phyloP scores from a whole-genome alignment of 1,284 basidiomycete species.

The Fomitopsis betulina region DNA sequence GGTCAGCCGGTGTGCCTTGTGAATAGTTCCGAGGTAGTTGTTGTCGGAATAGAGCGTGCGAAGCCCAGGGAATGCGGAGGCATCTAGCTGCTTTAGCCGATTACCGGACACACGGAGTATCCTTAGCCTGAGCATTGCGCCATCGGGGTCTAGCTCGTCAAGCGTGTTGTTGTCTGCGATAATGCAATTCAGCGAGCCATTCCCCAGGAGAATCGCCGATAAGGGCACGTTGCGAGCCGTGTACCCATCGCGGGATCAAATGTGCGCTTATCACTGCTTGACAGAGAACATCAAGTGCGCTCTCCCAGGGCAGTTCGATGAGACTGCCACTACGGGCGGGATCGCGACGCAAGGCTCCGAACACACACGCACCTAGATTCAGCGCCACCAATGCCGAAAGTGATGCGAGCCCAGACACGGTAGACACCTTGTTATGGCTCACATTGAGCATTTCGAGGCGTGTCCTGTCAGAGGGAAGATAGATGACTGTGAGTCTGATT shows the following conservation, averaged over 20 bases:
- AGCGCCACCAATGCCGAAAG: conserved; percentile 65
- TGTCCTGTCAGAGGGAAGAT: conserved; percentile 44
- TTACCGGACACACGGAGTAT: conserved; percentile 87
- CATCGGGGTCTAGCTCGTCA: conserved; percentile 44
- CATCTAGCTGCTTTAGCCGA: conserved; percentile 65
- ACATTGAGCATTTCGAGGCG: conserved; percentile 82
- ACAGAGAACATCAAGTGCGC: conserved; percentile 12
- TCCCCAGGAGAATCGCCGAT: background rate
- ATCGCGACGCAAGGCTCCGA: conserved; percentile 10
- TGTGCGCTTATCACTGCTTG: conserved; percentile 4
- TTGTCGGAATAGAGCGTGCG: conserved; percentile 93
- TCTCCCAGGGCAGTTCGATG: background rate
- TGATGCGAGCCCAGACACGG: conserved; percentile 55
- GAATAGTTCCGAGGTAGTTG: conserved; percentile 62
- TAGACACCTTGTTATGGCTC: conserved; percentile 70
- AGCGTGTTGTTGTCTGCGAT: conserved; percentile 71
- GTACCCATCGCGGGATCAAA: background rate
- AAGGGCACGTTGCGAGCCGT: background rate
- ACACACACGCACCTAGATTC: conserved; percentile 66
- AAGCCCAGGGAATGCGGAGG: conserved; percentile 65
- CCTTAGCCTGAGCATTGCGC: conserved; percentile 65
- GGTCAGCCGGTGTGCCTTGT: conserved; percentile 49
- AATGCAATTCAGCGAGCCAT: conserved; percentile 6
- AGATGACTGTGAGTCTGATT: conserved; percentile 16
- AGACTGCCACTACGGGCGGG: conserved; percentile 3